These are phyloP conservation scores for Penicillium subrubescens DNA, from an alignment of 495 filamentous ascomycete genomes.

Conservation along the genomic window DNA sequence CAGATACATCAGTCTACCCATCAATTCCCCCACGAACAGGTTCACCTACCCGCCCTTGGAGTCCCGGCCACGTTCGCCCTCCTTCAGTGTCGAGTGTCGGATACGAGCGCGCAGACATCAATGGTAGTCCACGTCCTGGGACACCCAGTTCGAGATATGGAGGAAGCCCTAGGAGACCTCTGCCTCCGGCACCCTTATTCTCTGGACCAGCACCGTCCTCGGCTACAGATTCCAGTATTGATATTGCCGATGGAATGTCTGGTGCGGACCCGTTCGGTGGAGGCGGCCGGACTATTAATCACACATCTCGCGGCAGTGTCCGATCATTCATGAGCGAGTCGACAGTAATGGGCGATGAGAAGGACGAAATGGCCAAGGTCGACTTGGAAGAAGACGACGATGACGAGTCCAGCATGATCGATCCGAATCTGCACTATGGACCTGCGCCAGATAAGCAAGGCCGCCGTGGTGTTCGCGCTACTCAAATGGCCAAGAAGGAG, in stretches of 20 bases:
- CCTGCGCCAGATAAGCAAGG: slow-evolving; percentile 85
- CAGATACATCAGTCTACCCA: slow-evolving; percentile 43
- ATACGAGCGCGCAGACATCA: slow-evolving; percentile 86
- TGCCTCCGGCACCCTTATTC: slow-evolving; percentile 92
- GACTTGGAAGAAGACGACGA: slow-evolving; percentile 50
- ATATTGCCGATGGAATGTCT: slow-evolving; percentile 59
- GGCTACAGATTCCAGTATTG: slow-evolving; percentile 45
- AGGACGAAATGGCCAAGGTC: slow-evolving; percentile 44
- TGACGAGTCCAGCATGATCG: slow-evolving; percentile 38
- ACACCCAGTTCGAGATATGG: slow-evolving; percentile 87
- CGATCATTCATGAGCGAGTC: slow-evolving; percentile 69
- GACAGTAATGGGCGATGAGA: slow-evolving; percentile 60
- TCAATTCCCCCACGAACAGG: slow-evolving; percentile 52
- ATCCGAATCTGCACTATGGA: slow-evolving; percentile 69
- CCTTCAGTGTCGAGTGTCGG: slow-evolving; percentile 55
- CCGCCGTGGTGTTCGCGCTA: slow-evolving; percentile 78
- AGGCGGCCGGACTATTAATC: slow-evolving; percentile 51
- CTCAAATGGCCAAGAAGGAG: slow-evolving; percentile 90
- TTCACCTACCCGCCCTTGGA: slow-evolving; percentile 72
- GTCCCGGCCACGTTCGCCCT: slow-evolving; percentile 62
- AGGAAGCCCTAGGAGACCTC: slow-evolving; percentile 78
- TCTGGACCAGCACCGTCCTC: slow-evolving; percentile 43
- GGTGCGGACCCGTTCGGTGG: slow-evolving; percentile 79
- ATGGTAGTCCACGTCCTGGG: slow-evolving; percentile 86
- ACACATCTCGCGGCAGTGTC: slow-evolving; percentile 48